Evolutionary conservation across 225 moss, liverwort and hornwort species (phyloP).

Genomic region (Takakia lepidozioides): DNA sequence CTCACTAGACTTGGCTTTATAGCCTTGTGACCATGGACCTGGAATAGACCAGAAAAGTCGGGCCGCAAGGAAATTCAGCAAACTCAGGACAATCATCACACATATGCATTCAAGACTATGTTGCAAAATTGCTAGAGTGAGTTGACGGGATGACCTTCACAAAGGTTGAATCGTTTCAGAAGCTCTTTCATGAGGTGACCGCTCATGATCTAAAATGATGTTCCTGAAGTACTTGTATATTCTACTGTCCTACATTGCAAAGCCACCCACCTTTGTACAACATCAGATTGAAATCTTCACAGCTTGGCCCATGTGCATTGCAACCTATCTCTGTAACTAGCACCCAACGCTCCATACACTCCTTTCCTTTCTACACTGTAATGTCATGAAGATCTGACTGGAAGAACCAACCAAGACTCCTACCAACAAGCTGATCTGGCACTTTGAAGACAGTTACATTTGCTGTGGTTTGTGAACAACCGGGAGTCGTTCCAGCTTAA

Average conservation of each 20-base stretch:
- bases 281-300: background rate
- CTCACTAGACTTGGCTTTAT: too few species aligned
- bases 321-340: background rate
- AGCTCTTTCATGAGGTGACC: conserved; percentile 14
- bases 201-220: conserved; percentile 16
- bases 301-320: background rate
- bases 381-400: too few species aligned
- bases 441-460: too few species aligned
- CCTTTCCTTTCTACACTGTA: too few species aligned
- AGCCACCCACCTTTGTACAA: too few species aligned
- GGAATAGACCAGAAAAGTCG: background rate
- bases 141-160: conserved; percentile 13
- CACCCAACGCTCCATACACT: background rate
- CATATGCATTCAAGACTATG: background rate
- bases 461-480: too few species aligned
- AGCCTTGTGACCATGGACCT: too few species aligned
- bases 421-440: too few species aligned
- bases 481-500: too few species aligned
- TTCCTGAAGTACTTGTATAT: conserved; percentile 7
- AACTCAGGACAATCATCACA: background rate
- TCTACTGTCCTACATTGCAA: conserved; percentile 14
- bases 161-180: conserved; percentile 18
- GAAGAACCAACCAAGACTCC: too few species aligned
- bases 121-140: too few species aligned
- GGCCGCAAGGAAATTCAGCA: background rate